Base-by-base conservation (phyloP, 805 yeast genomes). In the Pichia rugopelliculosa region DNA sequence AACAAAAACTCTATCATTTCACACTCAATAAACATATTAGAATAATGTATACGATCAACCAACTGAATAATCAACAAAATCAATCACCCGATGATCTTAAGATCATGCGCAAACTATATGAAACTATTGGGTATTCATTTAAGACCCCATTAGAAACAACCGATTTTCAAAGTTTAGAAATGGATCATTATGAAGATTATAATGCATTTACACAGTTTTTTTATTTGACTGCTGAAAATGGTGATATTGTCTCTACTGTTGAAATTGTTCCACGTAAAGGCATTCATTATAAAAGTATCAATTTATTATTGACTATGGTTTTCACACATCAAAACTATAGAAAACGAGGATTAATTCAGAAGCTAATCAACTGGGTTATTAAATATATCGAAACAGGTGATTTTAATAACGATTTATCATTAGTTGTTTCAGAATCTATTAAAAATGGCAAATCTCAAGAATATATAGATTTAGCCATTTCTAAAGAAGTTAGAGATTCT, bases 281-380 rank as follows among this genome's bases (percentile, higher is more conserved):
- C 11, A n/a, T 45, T 18, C 41, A 36, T n/a, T 10, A 22, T 7
- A 23, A 36, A 13, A 17, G 27, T 8, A 10, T 42, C 3, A 49
- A 45, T 23, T 21, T 49, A 9, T 36, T 49, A 30, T 17, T 49
- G 3, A 36, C 37, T 4, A 25, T 39, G 18, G 48, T 49, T 7
- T 45, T 41, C 24, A 45, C 52, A 7, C 37, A 49, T 20, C 52
- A 46, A 18, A 18, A 42, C 2, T 49, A 49, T 26, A 45, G 52
- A 10, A 45, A 39, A 17, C n/a, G 22, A 25, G 52, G 52, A 2
- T n/a, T 45, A 3, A 42, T 49, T 40, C 43, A 20, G 3, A 25
- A 24, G 22, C 22, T 49, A 27, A 37, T 49, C 6, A 30, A 36
- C 17, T 46, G 44, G 33, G 20, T 49, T 7, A 41, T 49, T 15